phyloP scores from a whole-genome alignment of 2,329 filamentous ascomycete species.

The Nemania sp. region DNA sequence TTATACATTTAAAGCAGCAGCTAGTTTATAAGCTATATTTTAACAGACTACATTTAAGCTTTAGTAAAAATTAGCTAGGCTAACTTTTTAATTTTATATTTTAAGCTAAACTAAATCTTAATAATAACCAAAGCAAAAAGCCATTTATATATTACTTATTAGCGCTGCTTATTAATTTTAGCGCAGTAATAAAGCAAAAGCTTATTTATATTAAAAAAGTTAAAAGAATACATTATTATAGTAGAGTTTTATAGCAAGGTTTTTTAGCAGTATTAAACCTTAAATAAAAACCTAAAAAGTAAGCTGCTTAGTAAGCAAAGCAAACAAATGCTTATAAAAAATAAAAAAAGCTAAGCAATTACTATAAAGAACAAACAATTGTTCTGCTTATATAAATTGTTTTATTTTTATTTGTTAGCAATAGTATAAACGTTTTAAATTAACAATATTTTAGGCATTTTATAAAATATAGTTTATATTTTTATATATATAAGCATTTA shows the following conservation, averaged over 20 bases:
- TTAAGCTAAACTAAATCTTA: not conserved
- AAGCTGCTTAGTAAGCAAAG: no score
- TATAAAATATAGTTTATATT: not conserved
- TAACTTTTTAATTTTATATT: not conserved
- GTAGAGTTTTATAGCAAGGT: not conserved
- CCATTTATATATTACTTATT: not conserved
- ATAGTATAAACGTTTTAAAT: not conserved
- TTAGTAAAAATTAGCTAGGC: not conserved
- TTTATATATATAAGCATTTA: not conserved
- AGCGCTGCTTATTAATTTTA: not conserved
- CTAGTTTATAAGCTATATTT: not conserved
- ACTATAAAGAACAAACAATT: not conserved
- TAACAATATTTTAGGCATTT: not conserved
- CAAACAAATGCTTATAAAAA: no score
- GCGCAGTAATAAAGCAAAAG: not conserved
- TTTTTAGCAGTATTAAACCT: no score
- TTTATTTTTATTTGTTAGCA: not conserved
- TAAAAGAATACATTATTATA: not conserved
- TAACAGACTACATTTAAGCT: not conserved
- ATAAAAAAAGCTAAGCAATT: not conserved
- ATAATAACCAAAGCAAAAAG: not conserved
- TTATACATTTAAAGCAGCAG: not conserved
- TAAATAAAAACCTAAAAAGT: no score
- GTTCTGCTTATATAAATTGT: not conserved
- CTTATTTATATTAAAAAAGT: not conserved